phyloP scores from a whole-genome alignment of 768 basidiomycete genomes.

The Termitomyces sp. region DNA sequence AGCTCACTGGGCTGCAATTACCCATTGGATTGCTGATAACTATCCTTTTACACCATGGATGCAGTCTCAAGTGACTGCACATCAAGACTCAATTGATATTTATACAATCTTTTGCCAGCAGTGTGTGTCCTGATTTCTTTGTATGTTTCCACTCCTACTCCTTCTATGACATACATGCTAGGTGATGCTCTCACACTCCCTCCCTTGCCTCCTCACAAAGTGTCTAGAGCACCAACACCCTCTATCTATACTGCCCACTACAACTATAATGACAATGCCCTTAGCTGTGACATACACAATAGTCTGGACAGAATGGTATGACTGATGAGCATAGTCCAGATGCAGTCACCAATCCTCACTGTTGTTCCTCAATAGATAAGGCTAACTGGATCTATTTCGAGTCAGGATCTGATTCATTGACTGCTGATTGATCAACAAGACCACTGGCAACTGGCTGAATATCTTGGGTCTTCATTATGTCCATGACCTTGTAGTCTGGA shows the following conservation, averaged over 20 bases:
- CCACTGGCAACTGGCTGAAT: too few species aligned
- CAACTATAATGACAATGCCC: neutral
- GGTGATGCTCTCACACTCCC: neutral
- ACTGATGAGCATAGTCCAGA: too few species aligned
- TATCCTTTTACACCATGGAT: neutral
- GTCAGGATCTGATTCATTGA: too few species aligned
- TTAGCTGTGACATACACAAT: neutral
- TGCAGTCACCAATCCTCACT: too few species aligned
- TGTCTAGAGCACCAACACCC: neutral
- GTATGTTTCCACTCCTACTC: neutral
- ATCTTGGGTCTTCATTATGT: too few species aligned
- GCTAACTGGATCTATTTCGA: too few species aligned
- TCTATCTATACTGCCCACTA: neutral
- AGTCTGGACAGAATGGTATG: neutral
- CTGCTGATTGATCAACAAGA: too few species aligned
- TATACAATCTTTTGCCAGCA: neutral
- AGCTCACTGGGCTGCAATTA: constrained; percentile 11
- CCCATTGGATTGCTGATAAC: constrained; percentile 8
- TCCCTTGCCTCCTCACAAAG: neutral
- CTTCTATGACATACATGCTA: neutral
- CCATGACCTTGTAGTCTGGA: too few species aligned
- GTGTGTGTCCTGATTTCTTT: neutral
- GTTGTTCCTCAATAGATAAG: too few species aligned
- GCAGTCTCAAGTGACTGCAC: neutral
- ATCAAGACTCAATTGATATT: neutral